Conservation (phyloP, 2,329 filamentous ascomycete genomes). For the Colletotrichum melonis region DNA sequence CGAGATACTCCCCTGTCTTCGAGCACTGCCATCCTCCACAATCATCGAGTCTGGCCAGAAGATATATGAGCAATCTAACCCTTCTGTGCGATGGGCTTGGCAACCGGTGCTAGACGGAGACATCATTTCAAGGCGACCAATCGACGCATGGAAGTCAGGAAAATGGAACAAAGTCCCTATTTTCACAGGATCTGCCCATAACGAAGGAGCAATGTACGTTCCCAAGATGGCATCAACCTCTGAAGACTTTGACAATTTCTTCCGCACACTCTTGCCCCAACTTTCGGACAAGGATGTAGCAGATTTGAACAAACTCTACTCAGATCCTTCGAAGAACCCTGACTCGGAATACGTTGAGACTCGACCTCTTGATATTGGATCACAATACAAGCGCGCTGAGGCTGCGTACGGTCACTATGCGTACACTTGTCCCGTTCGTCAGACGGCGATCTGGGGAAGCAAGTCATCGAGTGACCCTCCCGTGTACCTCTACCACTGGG, state of each 20-base stretch:
- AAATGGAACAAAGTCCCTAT: constrained; percentile 46
- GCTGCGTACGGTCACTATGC: constrained; percentile 66
- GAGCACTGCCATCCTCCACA: constrained; percentile 39
- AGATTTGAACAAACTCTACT: constrained; percentile 45
- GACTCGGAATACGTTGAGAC: constrained; percentile 45
- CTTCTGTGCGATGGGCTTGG: constrained; percentile 46
- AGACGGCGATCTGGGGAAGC: constrained; percentile 52
- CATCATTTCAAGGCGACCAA: constrained; percentile 43
- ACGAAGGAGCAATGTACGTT: constrained; percentile 46
- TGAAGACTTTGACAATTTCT: constrained; percentile 42
- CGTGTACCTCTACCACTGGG: constrained; percentile 45
- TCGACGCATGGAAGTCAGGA: constrained; percentile 46
- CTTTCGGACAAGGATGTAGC: constrained; percentile 43
- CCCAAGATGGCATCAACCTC: constrained; percentile 23
- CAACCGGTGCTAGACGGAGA: constrained; percentile 45
- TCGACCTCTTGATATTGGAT: constrained; percentile 49
- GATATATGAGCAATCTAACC: constrained; percentile 42
- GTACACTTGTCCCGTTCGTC: constrained; percentile 62
- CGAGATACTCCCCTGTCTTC: constrained; percentile 42
- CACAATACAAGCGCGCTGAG: constrained; percentile 65
- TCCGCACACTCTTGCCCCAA: constrained; percentile 41
- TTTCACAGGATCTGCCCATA: constrained; percentile 43
- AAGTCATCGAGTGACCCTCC: constrained; percentile 34
- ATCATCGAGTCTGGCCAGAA: constrained; percentile 43
- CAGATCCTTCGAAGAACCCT: constrained; percentile 45